Evolutionary conservation across 176 grass and related monocot species (phyloP), one percentile per base, ranked within the genome.

Genomic region (Alloteropsis semialata): DNA sequence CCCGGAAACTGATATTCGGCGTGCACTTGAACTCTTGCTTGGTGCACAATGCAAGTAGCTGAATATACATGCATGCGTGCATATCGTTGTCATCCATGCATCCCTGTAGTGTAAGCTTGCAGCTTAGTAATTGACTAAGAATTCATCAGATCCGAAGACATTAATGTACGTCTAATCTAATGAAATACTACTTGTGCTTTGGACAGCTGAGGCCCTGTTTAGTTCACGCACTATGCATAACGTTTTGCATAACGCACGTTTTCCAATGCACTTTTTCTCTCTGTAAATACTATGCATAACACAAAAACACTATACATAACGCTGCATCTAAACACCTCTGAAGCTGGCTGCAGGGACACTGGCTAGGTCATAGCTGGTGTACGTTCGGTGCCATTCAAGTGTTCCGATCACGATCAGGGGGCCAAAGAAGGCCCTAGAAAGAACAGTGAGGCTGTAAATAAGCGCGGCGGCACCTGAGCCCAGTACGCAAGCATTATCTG

Each of bases 1-100:
- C 83, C 12, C 64, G 22, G 83, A 82, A 86, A 10, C 83, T 57
- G 81, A 85, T 68, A 63, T 73, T 76, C 65, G 67, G 68, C 38
- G 58, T 84, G 81, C 81, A 68, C 55, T 15, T 14, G 21, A 15
- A 19, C 72, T 86, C 72, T 86, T 86, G 83, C 73, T 77, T 90
- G n/a, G 46, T 33, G 30, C 46, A 16, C 79, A 86, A 77, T 82
- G 66, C 72, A 78, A 64, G 78, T 55, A 77, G 72, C 54, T 44
- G 45, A 42, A 63, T 38, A 56, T n/a, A n/a, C n/a, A n/a, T n/a
- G n/a, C n/a, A n/a, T n/a, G n/a, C n/a, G n/a, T n/a, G n/a, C n/a
- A n/a, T 19, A 22, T 77, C 88, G 9, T 29, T 39, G 83, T 82
- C 79, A n/a, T 17, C 41, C 14, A 49, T 71, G 14, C 14, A 49